These are phyloP conservation scores for Smittium mucronatum DNA, from an alignment of 371 early-diverging fungal species.

Conservation along the genomic window DNA sequence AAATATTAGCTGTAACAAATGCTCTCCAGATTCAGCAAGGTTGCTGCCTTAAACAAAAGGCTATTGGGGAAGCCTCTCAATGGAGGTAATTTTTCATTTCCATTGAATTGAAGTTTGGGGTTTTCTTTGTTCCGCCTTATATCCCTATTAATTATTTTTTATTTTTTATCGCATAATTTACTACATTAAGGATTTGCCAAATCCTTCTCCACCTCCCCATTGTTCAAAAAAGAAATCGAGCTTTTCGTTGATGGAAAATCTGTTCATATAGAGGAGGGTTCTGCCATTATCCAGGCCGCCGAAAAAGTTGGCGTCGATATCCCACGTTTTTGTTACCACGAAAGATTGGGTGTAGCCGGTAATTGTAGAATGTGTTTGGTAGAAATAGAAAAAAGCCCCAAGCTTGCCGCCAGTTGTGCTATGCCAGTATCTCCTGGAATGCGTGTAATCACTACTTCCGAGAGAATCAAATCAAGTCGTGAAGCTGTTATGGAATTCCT, in stretches of 20 bases:
- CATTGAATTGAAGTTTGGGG: neutral
- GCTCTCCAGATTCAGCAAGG: neutral
- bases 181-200: neutral
- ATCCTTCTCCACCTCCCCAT: neutral
- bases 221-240: conserved; percentile 37
- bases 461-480: conserved; percentile 89
- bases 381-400: conserved; percentile 88
- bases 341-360: conserved; percentile 89
- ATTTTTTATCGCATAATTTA: neutral
- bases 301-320: conserved; percentile 81
- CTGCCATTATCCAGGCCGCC: conserved; percentile 93
- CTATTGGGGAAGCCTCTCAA: neutral
- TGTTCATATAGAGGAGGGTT: conserved; percentile 80
- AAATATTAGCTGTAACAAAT: too few relatives aligned
- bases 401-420: conserved; percentile 93
- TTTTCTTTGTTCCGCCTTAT: neutral
- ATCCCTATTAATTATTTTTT: neutral
- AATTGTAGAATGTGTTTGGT: conserved; percentile 99
- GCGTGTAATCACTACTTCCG: conserved; percentile 89
- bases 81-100: neutral
- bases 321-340: conserved; percentile 97
- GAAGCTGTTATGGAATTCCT: conserved; percentile 98
- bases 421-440: conserved; percentile 95
- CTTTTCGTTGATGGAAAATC: conserved; percentile 84
- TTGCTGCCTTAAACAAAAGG: neutral